Evolutionary conservation across 2,329 filamentous ascomycete genomes (phyloP).

Genomic region (Talaromyces marneffei): DNA sequence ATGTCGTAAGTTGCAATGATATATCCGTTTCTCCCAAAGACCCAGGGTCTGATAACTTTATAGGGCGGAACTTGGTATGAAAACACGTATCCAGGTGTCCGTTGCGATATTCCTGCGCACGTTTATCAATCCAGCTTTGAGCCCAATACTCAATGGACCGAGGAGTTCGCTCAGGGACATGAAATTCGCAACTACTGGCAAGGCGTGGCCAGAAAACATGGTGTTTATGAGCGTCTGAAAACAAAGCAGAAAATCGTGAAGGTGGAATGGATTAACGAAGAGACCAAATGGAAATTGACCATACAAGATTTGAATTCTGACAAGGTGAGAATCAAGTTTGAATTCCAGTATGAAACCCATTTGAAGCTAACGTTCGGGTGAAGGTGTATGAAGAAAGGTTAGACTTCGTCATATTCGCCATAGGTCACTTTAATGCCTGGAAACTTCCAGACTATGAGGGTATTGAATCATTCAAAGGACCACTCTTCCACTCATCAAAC

Average conservation of each 20-base stretch:
- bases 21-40: not conserved
- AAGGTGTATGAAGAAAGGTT: conserved; percentile 43
- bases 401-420: conserved; percentile 59
- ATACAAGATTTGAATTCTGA: conserved; percentile 30
- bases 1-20: conserved; percentile 50
- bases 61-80: conserved; percentile 46
- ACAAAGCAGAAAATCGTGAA: conserved; percentile 52
- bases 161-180: conserved; percentile 59
- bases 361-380: conserved; percentile 23
- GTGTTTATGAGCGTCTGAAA: conserved; percentile 55
- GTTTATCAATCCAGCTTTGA: conserved; percentile 65
- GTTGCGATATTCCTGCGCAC: conserved; percentile 64
- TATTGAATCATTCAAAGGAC: conserved; percentile 49
- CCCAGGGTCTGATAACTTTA: not conserved
- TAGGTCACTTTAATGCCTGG: conserved; percentile 63
- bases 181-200: conserved; percentile 67
- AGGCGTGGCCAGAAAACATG: conserved; percentile 55
- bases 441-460: conserved; percentile 58
- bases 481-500: conserved; percentile 56
- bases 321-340: conserved; percentile 15
- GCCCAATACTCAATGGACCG: conserved; percentile 63
- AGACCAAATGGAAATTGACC: conserved; percentile 52
- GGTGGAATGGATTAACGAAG: conserved; percentile 50
- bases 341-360: no score
- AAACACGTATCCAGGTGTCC: conserved; percentile 57